Percentiles rank a stretch among this genome's conserved stretches.
phyloP scores from a whole-genome alignment of 208 protist species.

The Trypanosoma lewisi region DNA sequence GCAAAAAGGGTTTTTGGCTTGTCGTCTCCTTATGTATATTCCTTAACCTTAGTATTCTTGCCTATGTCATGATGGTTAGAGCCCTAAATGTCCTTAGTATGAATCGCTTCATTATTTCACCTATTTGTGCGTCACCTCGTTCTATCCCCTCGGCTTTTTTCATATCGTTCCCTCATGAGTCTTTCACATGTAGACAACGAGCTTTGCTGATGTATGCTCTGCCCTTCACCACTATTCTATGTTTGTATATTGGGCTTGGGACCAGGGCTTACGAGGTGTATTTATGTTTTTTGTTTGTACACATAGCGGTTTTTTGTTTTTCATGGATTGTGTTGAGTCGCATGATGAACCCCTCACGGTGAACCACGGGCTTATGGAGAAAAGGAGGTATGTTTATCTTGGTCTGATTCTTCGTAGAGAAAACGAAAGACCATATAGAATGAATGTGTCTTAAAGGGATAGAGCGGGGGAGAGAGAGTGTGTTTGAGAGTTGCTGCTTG shows the following conservation, averaged over 20 bases:
- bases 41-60: slow-evolving; percentile 8
- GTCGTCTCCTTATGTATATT: slow-evolving; percentile 5
- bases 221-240: slow-evolving; percentile 13
- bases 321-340: slow-evolving; percentile 10
- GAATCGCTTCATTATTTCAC: slow-evolving; percentile 33
- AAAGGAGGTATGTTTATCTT: background rate
- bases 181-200: slow-evolving; percentile 28
- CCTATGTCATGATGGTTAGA: slow-evolving; percentile 27
- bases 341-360: slow-evolving; percentile 12
- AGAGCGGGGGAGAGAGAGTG: background rate
- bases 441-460: background rate
- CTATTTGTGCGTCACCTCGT: slow-evolving; percentile 13
- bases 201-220: slow-evolving; percentile 28
- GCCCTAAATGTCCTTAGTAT: slow-evolving; percentile 30
- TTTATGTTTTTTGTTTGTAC: slow-evolving; percentile 15
- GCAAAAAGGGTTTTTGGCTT: background rate
- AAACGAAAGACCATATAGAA: too few species aligned
- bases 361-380: too few species aligned
- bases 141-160: slow-evolving; percentile 19
- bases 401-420: background rate
- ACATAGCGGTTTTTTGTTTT: slow-evolving; percentile 16
- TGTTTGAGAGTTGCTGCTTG: background rate
- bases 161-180: slow-evolving; percentile 23
- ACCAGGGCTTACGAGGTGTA: slow-evolving; percentile 14
- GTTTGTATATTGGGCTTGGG: slow-evolving; percentile 16